phyloP scores from a whole-genome alignment of 345 rosid genomes.

The Brassica rapa region DNA sequence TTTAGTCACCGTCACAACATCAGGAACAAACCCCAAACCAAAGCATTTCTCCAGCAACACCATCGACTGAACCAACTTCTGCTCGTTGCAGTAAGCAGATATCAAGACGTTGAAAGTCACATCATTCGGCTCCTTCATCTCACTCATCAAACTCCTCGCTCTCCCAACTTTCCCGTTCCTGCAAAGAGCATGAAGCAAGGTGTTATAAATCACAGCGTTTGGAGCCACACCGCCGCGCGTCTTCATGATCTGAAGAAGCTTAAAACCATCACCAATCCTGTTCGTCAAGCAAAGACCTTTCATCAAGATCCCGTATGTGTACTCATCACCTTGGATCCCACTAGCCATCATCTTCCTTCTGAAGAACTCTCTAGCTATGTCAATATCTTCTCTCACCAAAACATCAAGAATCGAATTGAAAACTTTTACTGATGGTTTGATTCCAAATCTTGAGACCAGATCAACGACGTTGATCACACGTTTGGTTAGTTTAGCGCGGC shows the following conservation, averaged over 20 bases:
- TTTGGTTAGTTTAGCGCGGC: slow-evolving; percentile 57
- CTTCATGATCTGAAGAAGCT: slow-evolving; percentile 79
- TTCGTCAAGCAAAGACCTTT: slow-evolving; percentile 92
- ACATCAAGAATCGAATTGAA: slow-evolving; percentile 75
- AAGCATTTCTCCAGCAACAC: slow-evolving; percentile 83
- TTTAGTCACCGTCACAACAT: slow-evolving; percentile 70
- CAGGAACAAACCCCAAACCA: slow-evolving; percentile 57
- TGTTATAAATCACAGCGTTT: slow-evolving; percentile 67
- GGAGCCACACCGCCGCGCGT: slow-evolving; percentile 51
- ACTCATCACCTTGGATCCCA: slow-evolving; percentile 73
- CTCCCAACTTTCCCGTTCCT: slow-evolving; percentile 80
- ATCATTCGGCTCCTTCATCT: slow-evolving; percentile 65
- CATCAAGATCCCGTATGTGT: slow-evolving; percentile 84
- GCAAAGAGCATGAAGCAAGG: slow-evolving; percentile 70
- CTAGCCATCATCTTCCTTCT: slow-evolving; percentile 72
- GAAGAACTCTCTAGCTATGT: slow-evolving; percentile 77
- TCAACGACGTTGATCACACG: slow-evolving; percentile 58
- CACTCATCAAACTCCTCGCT: slow-evolving; percentile 76
- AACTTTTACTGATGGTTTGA: slow-evolving; percentile 63
- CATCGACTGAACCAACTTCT: slow-evolving; percentile 66
- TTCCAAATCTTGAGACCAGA: slow-evolving; percentile 51
- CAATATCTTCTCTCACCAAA: slow-evolving; percentile 80
- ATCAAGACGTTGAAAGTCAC: slow-evolving; percentile 79
- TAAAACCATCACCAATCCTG: slow-evolving; percentile 78
- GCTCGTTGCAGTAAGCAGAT: slow-evolving; percentile 69